Evolutionary conservation across 805 yeast genomes (phyloP).

Genomic region (Alloascoidea hylecoeti): DNA sequence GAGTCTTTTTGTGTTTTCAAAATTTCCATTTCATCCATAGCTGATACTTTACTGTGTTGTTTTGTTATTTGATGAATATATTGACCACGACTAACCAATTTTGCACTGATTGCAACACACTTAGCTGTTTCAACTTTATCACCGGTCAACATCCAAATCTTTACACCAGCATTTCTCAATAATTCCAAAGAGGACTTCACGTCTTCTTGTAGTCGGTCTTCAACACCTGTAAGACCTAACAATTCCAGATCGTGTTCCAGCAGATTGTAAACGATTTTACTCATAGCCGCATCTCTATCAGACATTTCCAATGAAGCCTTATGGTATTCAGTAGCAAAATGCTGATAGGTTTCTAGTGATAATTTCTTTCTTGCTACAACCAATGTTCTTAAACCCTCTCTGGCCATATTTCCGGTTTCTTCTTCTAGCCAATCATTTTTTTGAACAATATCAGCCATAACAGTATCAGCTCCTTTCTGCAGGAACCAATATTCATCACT

Average conservation of each 20-base stretch:
- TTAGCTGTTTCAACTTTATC: slow-evolving; percentile 98
- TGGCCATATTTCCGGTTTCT: slow-evolving; percentile 94
- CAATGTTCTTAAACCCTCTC: slow-evolving; percentile 92
- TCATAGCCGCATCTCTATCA: slow-evolving; percentile 67
- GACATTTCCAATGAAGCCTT: slow-evolving; percentile 69
- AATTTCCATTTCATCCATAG: slow-evolving; percentile 64
- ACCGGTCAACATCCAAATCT: slow-evolving; percentile 98
- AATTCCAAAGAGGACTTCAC: slow-evolving; percentile 88
- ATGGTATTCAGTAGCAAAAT: slow-evolving; percentile 48
- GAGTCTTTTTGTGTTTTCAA: slow-evolving; percentile 48
- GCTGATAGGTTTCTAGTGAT: slow-evolving; percentile 34
- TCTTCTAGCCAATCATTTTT: slow-evolving; percentile 94
- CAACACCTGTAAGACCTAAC: slow-evolving; percentile 92
- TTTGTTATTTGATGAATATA: slow-evolving; percentile 78
- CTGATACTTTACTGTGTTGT: slow-evolving; percentile 42
- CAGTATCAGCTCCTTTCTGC: slow-evolving; percentile 94
- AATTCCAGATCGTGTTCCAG: slow-evolving; percentile 78
- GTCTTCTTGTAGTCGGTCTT: slow-evolving; percentile 83
- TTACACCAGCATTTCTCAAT: slow-evolving; percentile 89
- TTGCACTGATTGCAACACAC: slow-evolving; percentile 92
- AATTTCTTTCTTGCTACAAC: slow-evolving; percentile 84
- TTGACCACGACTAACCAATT: slow-evolving; percentile 87
- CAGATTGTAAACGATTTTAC: slow-evolving; percentile 46
- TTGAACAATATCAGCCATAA: slow-evolving; percentile 74
- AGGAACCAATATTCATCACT: slow-evolving; percentile 72